Conservation (phyloP, 2,329 filamentous ascomycete species). For the Diaporthe aspalathi region DNA sequence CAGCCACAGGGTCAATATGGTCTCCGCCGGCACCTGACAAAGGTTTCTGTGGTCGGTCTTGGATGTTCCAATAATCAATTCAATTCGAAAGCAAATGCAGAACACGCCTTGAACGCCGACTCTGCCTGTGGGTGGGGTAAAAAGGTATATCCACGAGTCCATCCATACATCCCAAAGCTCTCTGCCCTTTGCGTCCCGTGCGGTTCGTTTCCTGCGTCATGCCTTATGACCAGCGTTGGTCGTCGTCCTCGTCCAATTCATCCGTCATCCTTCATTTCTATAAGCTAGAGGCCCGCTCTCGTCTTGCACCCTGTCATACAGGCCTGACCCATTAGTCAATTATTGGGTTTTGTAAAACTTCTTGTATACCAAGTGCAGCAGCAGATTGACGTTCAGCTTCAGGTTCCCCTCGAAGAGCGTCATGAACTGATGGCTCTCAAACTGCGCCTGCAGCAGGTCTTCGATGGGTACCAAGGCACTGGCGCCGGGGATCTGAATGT, state of each 20-base stretch:
- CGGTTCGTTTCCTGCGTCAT: slow-evolving; percentile 30
- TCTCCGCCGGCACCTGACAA: not conserved
- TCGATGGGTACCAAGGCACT: slow-evolving; percentile 91
- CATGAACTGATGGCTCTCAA: slow-evolving; percentile 96
- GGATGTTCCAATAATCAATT: slow-evolving; percentile 25
- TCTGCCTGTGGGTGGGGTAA: slow-evolving; percentile 32
- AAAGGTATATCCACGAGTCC: slow-evolving; percentile 37
- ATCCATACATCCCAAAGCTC: slow-evolving; percentile 20
- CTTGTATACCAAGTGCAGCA: slow-evolving; percentile 97
- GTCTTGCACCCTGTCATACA: not conserved
- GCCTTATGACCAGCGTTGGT: slow-evolving; percentile 26
- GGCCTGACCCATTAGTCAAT: slow-evolving; percentile 37
- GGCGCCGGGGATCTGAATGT: slow-evolving; percentile 95
- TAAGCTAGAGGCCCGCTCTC: not conserved
- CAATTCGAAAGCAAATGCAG: slow-evolving; percentile 36
- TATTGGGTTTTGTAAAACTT: slow-evolving; percentile 90
- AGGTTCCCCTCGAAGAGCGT: slow-evolving; percentile 88
- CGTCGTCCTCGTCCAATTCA: slow-evolving; percentile 16
- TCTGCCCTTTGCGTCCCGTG: not conserved
- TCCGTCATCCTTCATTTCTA: slow-evolving; percentile 20
- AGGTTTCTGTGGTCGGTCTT: not conserved
- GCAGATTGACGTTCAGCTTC: slow-evolving; percentile 93
- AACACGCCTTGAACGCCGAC: slow-evolving; percentile 36
- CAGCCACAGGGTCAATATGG: not conserved
- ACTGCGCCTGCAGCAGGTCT: slow-evolving; percentile 94